Conservation (phyloP, 2,329 filamentous ascomycete genomes). For the Colletotrichum tropicicola region DNA sequence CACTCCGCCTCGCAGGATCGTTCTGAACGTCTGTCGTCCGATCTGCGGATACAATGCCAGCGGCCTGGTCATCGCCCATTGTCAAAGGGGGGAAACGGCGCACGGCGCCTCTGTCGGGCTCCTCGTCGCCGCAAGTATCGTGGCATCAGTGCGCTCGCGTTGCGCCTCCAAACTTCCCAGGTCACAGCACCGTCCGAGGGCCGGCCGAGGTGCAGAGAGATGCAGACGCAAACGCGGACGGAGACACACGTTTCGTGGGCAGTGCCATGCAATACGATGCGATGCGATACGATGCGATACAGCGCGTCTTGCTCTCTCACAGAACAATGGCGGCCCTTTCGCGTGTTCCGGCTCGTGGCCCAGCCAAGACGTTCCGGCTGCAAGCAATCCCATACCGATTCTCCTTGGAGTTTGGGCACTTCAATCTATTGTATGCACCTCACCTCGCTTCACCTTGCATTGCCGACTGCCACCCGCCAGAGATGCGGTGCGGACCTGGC, state of each 20-base stretch:
- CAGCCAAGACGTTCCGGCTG: no score
- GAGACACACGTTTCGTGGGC: no score
- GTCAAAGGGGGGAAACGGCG: neutral
- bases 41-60: conserved; percentile 1
- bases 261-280: no score
- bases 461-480: conserved; percentile 4
- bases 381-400: neutral
- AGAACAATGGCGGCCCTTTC: neutral
- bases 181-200: conserved; percentile 32
- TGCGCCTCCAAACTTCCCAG: conserved; percentile 20
- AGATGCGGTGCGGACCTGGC: neutral
- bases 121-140: neutral
- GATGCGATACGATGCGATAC: neutral
- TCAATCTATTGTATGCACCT: neutral
- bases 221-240: neutral
- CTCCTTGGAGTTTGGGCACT: neutral
- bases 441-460: conserved; percentile 5
- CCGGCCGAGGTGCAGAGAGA: conserved; percentile 2
- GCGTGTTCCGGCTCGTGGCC: neutral
- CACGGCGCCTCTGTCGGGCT: conserved; percentile 12
- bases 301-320: no score
- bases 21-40: neutral
- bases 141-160: conserved; percentile 23
- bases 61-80: neutral
- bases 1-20: no score